Evolutionary conservation across 108 stramenopile species (phyloP).

Genomic region (Stephanodiscus minutulus): DNA sequence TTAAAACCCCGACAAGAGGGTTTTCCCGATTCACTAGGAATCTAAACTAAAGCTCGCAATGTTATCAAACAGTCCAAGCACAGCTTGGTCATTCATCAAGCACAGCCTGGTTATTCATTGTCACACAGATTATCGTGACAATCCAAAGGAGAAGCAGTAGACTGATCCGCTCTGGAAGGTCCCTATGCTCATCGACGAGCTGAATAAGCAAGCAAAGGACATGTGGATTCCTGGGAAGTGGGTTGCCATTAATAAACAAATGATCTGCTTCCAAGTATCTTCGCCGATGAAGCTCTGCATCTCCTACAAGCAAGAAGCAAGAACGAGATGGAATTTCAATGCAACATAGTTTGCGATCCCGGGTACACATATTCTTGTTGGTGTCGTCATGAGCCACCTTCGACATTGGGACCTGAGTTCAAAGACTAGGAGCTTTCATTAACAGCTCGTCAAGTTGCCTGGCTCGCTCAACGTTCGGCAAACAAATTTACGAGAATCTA

Average conservation of each 20-base stretch:
- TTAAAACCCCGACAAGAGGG: no score
- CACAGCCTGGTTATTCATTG: no score
- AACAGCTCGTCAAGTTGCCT: neutral
- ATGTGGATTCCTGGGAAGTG: conserved; percentile 26
- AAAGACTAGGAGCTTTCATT: neutral
- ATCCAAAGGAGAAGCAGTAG: no score
- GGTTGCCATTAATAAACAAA: conserved; percentile 36
- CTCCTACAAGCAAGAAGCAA: conserved; percentile 42
- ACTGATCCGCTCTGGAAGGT: conserved; percentile 14
- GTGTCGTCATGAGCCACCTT: neutral
- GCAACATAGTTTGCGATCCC: neutral
- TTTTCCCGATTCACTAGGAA: no score
- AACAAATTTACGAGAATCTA: neutral
- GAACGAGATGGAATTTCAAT: conserved; percentile 43
- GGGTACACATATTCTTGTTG: conserved; percentile 19
- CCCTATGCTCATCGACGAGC: neutral
- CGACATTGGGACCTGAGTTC: neutral
- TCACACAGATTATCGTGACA: no score
- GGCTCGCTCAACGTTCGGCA: neutral
- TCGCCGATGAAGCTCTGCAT: conserved; percentile 17
- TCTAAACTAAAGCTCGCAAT: no score
- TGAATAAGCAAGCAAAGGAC: conserved; percentile 4
- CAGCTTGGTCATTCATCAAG: no score
- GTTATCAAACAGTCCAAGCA: no score
- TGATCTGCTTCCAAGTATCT: conserved; percentile 27